Evolutionary conservation across 768 basidiomycete species (phyloP), one percentile per base, ranked within the genome.

Genomic region (Clathrus columnatus): DNA sequence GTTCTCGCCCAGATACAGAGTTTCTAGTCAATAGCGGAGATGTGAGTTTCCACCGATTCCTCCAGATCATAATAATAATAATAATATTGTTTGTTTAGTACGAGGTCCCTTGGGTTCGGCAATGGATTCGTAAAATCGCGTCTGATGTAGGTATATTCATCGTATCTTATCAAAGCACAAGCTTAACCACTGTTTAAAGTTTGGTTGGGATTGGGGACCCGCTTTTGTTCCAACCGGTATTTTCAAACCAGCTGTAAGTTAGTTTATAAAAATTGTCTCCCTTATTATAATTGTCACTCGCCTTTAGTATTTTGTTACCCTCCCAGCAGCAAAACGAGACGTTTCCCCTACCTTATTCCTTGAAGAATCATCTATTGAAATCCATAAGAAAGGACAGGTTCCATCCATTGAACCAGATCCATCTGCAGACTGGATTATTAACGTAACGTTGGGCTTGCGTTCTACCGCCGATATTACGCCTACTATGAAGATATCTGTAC

Each of bases 191-290:
- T 44, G 17, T 17, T 46, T 54, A 26, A 7, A 54, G 61, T 82
- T 80, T 57, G 80, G 81, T 1, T 83, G 80, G 79, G 80, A 82
- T 64, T 82, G 79, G 80, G 78, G 75, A 17, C 80, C 79, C 36
- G 81, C 79, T 0, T 82, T 81, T 58, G 72, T 80, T 1, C 80
- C 81, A 0, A 71, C 70, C 46, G 80, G 80, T 0, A 72, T 82
- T 24, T 73, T 72, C 63, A 80, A 80, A 57, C 80, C 77, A 14
- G 81, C 78, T n/a, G 52, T 54, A 18, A 44, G 50, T 28, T 14
- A 6, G 2, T 21, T 44, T 2, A 41, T 7, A 7, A 27, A 30
- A 32, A 2, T 21, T 23, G 29, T 7, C 7, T n/a, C 11, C 6
- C 26, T 29, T 5, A n/a, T 41, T 20, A 36, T n/a, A 18, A 42